These are phyloP conservation scores for Yamadazyma atlantica DNA, from an alignment of 1,139 yeast species.

Conservation along the genomic window DNA sequence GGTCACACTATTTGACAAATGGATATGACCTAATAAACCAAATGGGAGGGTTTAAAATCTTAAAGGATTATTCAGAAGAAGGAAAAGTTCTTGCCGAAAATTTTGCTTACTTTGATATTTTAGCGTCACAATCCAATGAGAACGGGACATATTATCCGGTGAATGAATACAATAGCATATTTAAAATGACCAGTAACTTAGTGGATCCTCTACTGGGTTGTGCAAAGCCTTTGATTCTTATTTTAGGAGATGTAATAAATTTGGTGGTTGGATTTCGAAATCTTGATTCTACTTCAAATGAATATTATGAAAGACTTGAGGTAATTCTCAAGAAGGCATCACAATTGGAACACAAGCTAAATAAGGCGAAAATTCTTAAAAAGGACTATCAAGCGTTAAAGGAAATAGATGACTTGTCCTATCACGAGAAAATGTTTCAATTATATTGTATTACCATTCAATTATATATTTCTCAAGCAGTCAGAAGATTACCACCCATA, in stretches of 20 bases:
- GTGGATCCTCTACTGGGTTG: conserved; percentile 12
- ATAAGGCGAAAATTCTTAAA: conserved; percentile 4
- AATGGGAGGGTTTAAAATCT: conserved; percentile 26
- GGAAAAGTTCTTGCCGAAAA: conserved; percentile 17
- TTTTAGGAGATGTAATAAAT: conserved; percentile 10
- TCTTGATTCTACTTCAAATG: conserved; percentile 1
- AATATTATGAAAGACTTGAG: conserved; percentile 4
- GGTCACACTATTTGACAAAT: conserved; percentile 29
- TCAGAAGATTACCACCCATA: conserved; percentile 8
- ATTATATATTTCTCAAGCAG: conserved; percentile 3
- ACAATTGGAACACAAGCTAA: conserved; percentile 4
- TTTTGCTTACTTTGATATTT: conserved; percentile 25
- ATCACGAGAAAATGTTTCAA: conserved; percentile 6
- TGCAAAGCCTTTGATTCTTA: conserved; percentile 9
- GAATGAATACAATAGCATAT: conserved; percentile 15
- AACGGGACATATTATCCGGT: conserved; percentile 25
- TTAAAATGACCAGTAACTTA: conserved; percentile 1
- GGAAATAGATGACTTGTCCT: conserved; percentile 5
- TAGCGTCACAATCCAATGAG: conserved; percentile 27
- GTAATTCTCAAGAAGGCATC: conserved; percentile 3
- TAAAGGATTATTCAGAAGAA: conserved; percentile 21
- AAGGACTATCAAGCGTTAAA: conserved; percentile 6
- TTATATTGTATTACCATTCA: conserved; percentile 3
- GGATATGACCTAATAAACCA: conserved; percentile 28
- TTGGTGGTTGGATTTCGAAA: conserved; percentile 8